Evolutionary conservation across 2,329 filamentous ascomycete species (phyloP).

Genomic region (Pseudogymnoascus sp.): DNA sequence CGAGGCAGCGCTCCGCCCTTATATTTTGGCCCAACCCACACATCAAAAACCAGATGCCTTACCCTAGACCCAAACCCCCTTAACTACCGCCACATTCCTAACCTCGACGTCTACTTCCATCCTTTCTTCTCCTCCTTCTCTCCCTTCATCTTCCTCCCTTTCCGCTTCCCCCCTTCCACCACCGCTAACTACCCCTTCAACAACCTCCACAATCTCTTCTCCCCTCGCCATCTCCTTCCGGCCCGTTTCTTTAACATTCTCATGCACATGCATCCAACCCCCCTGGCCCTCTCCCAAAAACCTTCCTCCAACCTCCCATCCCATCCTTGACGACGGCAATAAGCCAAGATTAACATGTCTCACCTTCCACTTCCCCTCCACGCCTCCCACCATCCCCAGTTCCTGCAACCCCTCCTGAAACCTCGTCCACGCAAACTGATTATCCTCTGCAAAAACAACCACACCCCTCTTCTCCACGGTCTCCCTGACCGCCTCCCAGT

Average conservation of each 20-base stretch:
- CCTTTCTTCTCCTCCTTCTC: slow-evolving; percentile 8
- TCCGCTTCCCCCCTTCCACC: slow-evolving; percentile 12
- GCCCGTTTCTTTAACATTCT: slow-evolving; percentile 49
- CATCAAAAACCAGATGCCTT: slow-evolving; percentile 63
- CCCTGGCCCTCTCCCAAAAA: slow-evolving; percentile 31
- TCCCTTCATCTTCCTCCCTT: background rate
- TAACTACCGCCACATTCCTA: slow-evolving; percentile 55
- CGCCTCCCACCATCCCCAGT: slow-evolving; percentile 7
- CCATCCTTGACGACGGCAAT: slow-evolving; percentile 46
- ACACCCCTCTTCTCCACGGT: slow-evolving; percentile 42
- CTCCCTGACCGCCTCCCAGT: slow-evolving; percentile 30
- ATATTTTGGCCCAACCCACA: slow-evolving; percentile 31
- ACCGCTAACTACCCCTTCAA: slow-evolving; percentile 15
- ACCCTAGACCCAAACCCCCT: slow-evolving; percentile 62
- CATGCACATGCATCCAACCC: slow-evolving; percentile 56
- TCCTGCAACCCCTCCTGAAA: slow-evolving; percentile 12
- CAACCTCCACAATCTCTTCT: slow-evolving; percentile 12
- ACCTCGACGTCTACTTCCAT: slow-evolving; percentile 26
- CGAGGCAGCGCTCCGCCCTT: too few species aligned
- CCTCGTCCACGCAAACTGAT: slow-evolving; percentile 36
- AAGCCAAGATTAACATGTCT: slow-evolving; percentile 57
- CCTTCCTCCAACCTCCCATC: slow-evolving; percentile 44
- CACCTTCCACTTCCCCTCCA: slow-evolving; percentile 23
- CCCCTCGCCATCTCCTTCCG: slow-evolving; percentile 19
- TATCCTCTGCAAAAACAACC: slow-evolving; percentile 62